Base-by-base conservation (phyloP, 805 yeast genomes). In the Lachancea mirantina region DNA sequence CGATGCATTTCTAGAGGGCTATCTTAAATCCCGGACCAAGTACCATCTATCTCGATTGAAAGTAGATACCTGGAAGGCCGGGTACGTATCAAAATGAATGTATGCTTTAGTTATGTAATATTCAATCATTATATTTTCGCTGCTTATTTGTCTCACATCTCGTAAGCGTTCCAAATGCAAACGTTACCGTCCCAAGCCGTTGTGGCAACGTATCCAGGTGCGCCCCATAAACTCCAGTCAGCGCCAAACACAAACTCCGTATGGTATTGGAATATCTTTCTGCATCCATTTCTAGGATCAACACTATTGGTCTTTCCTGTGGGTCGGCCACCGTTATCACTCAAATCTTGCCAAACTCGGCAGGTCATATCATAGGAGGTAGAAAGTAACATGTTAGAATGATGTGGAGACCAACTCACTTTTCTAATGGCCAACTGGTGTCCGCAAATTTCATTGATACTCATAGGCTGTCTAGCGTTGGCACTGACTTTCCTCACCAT, bases 141-240 rank as follows among this genome's bases (percentile, higher is more conserved):
- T n/a, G n/a, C n/a, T n/a, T n/a, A n/a, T 6, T 26, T 14, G 14
- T 19, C 15, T 19, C 20, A 26, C 19, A 15, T 23, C 16, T 13
- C 30, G 8, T 9, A 41, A 1, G 83, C 74, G 45, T 82, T 87
- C 94, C 95, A 92, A 6, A 92, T 71, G 52, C 81, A 79, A 5
- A 87, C 78, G 81, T 84, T 85, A 51, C 89, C 95, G 62, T 89
- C 98, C 95, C 96, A 89, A 2, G 95, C 96, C 0, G 88, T 79
- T 10, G 95, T 78, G 7, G 92, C 94, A 11, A 81, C 87, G 87
- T 92, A 88, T 1, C 96, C 96, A 1, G 92, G 94, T 45, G 77
- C 78, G 3, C 97, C 98, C 96, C 96, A 89, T 32, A 92, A 59
- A 43, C 94, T 80, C 83, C 95, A 92, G 62, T 92, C 97, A 42